Evolutionary conservation across 208 protist genomes (phyloP), one percentile per base, ranked within the genome.

Genomic region (Strigomonas culicis): DNA sequence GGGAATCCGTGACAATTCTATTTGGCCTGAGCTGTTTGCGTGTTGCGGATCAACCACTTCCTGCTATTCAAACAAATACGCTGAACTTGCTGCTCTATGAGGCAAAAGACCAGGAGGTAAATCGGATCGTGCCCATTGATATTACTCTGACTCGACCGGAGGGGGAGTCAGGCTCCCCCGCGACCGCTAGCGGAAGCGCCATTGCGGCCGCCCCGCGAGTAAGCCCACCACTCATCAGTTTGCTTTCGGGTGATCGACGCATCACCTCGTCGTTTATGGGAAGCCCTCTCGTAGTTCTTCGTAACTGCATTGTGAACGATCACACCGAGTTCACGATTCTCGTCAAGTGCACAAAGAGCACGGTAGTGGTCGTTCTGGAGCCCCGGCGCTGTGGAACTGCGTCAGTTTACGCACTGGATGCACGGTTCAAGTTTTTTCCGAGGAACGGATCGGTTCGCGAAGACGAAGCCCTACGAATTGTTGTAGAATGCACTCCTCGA

Each of bases 61-160:
- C 86, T 15, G 59, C 70, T 6, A 59, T 74, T 31, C 89, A 95
- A 39, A 86, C 76, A 28, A 80, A 77, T n/a, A 90, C 77, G n/a
- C 73, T 95, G 24, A 90, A 84, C 39, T 68, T 95, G 28, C 39
- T 95, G 17, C 64, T 95, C 10, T 95, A 82, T 59, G 89, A 95
- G 59, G 84, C 79, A 6, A 77, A 87, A 31, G 89, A 95, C 66
- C 78, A 86, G 57, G 89, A 95, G 50, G 74, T 86, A 4, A 92
- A 82, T 57, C 80, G 86, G 8, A 80, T 90, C 64, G 77, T 95
- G 32, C 89, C 89, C 11, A 79, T 95, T 13, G 86, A 91, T 65
- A 77, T 95, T 44, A 90, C 84, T 31, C 63, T 95, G 27, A 62
- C 83, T 22, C 74, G 79, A 4, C 74, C 74, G 19, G 81, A 91